Evolutionary conservation across 176 grass and related monocot species (phyloP), one percentile per base, ranked within the genome.

Genomic region (Elaeis guineensis): DNA sequence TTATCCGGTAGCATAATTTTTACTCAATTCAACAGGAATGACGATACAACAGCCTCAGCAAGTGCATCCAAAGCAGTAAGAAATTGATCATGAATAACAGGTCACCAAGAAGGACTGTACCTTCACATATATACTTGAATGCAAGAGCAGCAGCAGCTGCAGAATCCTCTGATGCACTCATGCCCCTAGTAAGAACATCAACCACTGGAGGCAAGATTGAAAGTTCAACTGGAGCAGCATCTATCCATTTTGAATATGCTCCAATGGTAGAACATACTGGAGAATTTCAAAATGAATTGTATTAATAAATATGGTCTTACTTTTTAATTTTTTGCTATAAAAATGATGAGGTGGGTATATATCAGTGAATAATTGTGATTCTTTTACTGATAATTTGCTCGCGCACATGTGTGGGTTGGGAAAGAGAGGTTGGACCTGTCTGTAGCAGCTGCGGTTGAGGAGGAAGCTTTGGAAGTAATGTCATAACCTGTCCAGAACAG

Each of bases 61-160:
- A 44, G 9, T 2, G 11, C 35, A 44, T 44, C 35, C 8, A 44
- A 44, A 44, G 35, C 35, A 14, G 35, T 44, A 12, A 14, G 35
- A 44, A 44, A 44, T 12, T 44, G 35, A 2, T 44, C 8, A 6
- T 35, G 9, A 44, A 44, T 44, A 52, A 78, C 3, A 60, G 53
- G 26, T 19, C 22, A 25, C 14, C 24, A 60, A 71, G 17, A 75
- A 62, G 56, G 28, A 72, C 53, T n/a, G 39, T 89, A 98, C 93
- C 93, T 98, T 98, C 93, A 85, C 93, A 98, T 85, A 98, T 92
- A 77, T 92, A 85, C 69, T 98, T 98, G 68, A 92, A 98, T 78
- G 93, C 74, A 76, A 98, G 48, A 78, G 84, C 89, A 69, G 87
- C 84, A 49, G 93, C 84, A 62, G 84, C 78, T 66, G 87, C 93